Percentiles rank a stretch among this genome's conserved stretches.
Conservation (phyloP, 306 rosid species). For the Corylus heterophylla region DNA sequence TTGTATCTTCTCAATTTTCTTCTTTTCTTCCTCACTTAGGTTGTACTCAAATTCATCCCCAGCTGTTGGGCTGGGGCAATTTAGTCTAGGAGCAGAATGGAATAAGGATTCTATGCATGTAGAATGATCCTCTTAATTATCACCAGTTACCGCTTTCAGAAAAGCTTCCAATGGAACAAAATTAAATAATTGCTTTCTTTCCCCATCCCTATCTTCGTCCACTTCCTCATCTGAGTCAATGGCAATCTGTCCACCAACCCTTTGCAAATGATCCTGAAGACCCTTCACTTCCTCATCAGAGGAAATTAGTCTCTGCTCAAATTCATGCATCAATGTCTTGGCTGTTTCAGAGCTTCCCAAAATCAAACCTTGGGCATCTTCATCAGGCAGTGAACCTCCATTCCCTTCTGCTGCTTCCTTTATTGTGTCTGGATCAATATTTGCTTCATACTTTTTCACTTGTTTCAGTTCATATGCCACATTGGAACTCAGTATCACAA, state of each 20-base stretch:
- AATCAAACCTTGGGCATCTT: conserved; percentile 29
- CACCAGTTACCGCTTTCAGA: conserved; percentile 30
- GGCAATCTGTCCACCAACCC: conserved; percentile 12
- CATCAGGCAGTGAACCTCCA: conserved; percentile 25
- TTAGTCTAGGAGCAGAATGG: not conserved
- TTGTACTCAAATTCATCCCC: conserved; percentile 27
- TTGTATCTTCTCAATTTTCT: conserved; percentile 32
- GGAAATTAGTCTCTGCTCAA: conserved; percentile 38
- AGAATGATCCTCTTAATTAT: conserved; percentile 19
- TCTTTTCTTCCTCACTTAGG: conserved; percentile 41
- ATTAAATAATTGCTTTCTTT: conserved; percentile 16
- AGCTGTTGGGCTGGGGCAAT: not conserved
- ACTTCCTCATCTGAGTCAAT: conserved; percentile 21
- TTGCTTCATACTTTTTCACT: conserved; percentile 9
- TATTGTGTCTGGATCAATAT: conserved; percentile 11
- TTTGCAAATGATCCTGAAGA: conserved; percentile 29
- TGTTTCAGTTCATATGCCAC: not conserved
- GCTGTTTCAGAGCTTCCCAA: conserved; percentile 29
- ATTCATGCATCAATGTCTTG: conserved; percentile 24
- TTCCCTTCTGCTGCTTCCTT: conserved; percentile 23
- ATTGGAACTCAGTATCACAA: conserved; percentile 16
- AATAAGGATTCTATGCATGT: conserved; percentile 30
- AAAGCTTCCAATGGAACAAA: conserved; percentile 22
- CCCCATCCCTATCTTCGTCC: conserved; percentile 24
- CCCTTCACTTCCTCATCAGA: conserved; percentile 36